Percentiles rank a stretch among this genome's conserved stretches.
Evolutionary conservation across 768 basidiomycete species (phyloP).

Genomic region (Tremella yokohamensis): DNA sequence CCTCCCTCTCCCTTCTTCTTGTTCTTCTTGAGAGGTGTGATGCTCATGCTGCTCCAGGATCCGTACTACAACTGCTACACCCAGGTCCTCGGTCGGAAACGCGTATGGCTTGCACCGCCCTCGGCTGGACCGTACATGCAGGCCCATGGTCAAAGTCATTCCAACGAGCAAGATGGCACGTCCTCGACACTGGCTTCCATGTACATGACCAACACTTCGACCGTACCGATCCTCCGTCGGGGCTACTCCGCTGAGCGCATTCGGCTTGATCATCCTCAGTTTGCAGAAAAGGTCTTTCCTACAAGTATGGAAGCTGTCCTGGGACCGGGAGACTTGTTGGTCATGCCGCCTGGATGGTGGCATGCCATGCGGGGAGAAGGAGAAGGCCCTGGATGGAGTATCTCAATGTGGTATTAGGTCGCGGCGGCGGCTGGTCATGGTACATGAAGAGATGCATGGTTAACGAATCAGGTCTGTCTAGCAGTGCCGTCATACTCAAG

Average conservation of each 20-base stretch:
- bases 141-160: constrained; percentile 41
- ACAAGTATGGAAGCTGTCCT: constrained; percentile 63
- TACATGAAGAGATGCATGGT: no score
- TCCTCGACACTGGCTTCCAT: constrained; percentile 39
- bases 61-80: constrained; percentile 89
- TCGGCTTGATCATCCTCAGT: constrained; percentile 55
- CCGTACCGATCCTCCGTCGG: constrained; percentile 67
- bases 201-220: constrained; percentile 75
- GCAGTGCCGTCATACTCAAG: no score
- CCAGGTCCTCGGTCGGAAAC: constrained; percentile 84
- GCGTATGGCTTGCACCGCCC: constrained; percentile 87
- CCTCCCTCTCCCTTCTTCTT: no score
- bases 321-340: constrained; percentile 76
- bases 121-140: constrained; percentile 56
- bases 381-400: constrained; percentile 41
- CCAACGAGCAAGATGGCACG: not conserved
- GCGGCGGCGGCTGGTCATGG: not conserved
- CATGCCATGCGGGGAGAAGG: constrained; percentile 49
- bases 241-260: constrained; percentile 11
- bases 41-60: constrained; percentile 59
- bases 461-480: no score
- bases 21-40: constrained; percentile 17
- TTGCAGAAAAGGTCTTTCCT: constrained; percentile 60
- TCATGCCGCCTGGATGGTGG: constrained; percentile 71
- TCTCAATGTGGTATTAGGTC: constrained; percentile 49